Percentiles rank a stretch among this genome's conserved stretches.
Conservation (phyloP, 2,329 filamentous ascomycete species). For the Botrytis hyacinthi region DNA sequence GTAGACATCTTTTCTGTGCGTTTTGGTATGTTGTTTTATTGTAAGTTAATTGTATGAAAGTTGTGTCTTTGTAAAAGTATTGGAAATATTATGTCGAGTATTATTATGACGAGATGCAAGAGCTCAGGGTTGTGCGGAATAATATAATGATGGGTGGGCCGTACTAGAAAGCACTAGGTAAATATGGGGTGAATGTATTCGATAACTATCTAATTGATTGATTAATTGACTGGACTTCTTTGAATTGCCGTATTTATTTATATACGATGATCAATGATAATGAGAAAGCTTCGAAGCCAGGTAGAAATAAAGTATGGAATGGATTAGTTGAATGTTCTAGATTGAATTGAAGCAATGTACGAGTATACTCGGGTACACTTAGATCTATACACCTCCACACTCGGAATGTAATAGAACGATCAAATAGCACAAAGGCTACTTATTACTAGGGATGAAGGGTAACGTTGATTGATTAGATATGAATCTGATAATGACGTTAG, state of each 20-base stretch:
- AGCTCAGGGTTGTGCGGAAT: background rate
- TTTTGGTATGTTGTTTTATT: background rate
- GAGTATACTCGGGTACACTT: background rate
- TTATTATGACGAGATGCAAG: background rate
- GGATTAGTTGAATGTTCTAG: background rate
- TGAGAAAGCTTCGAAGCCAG: background rate
- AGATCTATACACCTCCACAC: background rate
- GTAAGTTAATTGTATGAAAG: background rate
- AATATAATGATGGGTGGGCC: background rate
- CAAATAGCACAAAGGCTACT: background rate
- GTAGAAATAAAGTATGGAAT: background rate
- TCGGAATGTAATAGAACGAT: background rate
- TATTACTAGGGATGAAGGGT: background rate
- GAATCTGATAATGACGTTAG: background rate
- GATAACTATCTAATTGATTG: background rate
- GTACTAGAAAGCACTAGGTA: background rate
- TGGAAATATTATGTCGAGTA: constrained; percentile 7
- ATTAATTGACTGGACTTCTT: background rate
- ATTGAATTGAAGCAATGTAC: background rate
- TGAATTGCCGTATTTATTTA: background rate
- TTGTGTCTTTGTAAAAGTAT: background rate
- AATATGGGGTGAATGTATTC: background rate
- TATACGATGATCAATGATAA: background rate
- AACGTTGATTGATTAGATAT: background rate
- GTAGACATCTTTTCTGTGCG: constrained; percentile 46